Conservation (phyloP, 768 basidiomycete species). For the Filobasidium floriforme region DNA sequence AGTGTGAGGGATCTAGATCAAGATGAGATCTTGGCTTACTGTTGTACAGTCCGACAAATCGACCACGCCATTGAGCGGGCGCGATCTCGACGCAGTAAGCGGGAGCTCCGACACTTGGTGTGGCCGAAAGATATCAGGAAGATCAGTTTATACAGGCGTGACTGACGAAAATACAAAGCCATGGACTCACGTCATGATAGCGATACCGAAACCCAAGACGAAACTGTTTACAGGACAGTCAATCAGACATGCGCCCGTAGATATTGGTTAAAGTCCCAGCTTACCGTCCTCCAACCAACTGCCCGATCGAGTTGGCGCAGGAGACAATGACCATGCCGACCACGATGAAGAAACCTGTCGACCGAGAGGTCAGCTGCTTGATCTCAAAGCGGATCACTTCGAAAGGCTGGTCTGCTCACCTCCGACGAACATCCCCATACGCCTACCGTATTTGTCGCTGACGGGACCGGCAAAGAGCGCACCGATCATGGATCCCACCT, state of each 20-base stretch:
- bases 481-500: conserved; percentile 14
- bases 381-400: conserved; percentile 27
- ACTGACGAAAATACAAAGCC: too few species aligned
- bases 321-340: conserved; percentile 51
- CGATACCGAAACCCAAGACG: conserved; percentile 54
- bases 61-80: conserved; percentile 44
- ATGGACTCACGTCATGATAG: conserved; percentile 39
- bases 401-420: neutral
- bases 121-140: neutral
- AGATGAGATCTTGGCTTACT: conserved; percentile 8
- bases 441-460: conserved; percentile 8
- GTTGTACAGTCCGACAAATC: conserved; percentile 31
- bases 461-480: conserved; percentile 17
- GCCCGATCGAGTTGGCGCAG: conserved; percentile 48
- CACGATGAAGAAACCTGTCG: conserved; percentile 30
- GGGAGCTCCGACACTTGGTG: conserved; percentile 31
- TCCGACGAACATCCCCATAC: conserved; percentile 11
- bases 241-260: too few species aligned
- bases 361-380: conserved; percentile 40
- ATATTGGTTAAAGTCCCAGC: too few species aligned
- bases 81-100: conserved; percentile 56
- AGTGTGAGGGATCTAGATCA: neutral
- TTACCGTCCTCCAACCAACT: conserved; percentile 51
- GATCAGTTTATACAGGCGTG: too few species aligned
- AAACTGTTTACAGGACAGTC: conserved; percentile 16